Evolutionary conservation across 1,139 yeast genomes (phyloP).

Genomic region (Hanseniaspora uvarum): DNA sequence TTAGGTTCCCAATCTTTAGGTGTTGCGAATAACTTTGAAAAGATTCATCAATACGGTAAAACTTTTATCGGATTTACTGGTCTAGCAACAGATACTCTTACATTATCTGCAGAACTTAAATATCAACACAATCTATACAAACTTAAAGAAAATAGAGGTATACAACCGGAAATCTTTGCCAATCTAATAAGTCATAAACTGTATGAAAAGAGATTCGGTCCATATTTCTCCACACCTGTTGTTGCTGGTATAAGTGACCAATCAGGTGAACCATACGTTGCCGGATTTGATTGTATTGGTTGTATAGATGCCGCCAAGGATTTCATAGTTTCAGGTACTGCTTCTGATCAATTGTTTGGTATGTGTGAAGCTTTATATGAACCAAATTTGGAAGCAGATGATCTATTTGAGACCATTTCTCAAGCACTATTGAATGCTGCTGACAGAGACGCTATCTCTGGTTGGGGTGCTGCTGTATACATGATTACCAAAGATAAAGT

Average conservation of each 20-base stretch:
- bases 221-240: constrained; percentile 91
- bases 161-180: constrained; percentile 90
- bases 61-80: constrained; percentile 89
- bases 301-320: constrained; percentile 93
- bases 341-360: constrained; percentile 89
- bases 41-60: constrained; percentile 75
- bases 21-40: constrained; percentile 83
- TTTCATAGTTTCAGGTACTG: constrained; percentile 95
- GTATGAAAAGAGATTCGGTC: constrained; percentile 89
- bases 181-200: constrained; percentile 82
- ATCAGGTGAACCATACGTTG: constrained; percentile 74
- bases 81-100: constrained; percentile 83
- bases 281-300: constrained; percentile 94
- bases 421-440: constrained; percentile 91
- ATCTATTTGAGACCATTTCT: constrained; percentile 87
- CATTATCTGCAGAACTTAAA: constrained; percentile 72
- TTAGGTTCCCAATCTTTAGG: constrained; percentile 91
- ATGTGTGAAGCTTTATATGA: constrained; percentile 98
- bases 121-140: constrained; percentile 80
- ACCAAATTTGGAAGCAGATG: constrained; percentile 88
- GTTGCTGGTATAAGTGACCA: constrained; percentile 89
- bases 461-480: constrained; percentile 98
- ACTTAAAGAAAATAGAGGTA: constrained; percentile 78
- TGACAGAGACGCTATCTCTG: constrained; percentile 94
- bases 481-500: constrained; percentile 88